Evolutionary conservation across 2,329 filamentous ascomycete genomes (phyloP).

Genomic region (Pseudocercospora ulei): DNA sequence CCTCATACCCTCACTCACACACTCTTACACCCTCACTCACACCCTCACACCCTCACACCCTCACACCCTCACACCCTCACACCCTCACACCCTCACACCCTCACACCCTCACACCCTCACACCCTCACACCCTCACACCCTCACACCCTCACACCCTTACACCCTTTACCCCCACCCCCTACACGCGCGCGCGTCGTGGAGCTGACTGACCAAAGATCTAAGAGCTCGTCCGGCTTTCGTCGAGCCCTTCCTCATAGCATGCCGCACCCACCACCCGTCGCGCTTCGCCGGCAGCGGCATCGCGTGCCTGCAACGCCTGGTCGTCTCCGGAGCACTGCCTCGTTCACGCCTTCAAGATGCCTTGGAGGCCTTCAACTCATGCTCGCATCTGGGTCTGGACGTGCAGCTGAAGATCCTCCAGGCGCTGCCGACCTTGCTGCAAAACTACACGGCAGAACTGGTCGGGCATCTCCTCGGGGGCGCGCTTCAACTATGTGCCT

Average conservation of each 20-base stretch:
- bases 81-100: too few relatives aligned
- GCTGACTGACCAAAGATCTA: conserved; percentile 55
- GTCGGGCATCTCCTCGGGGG: conserved; percentile 71
- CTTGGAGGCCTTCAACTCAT: conserved; percentile 77
- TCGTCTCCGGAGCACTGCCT: conserved; percentile 66
- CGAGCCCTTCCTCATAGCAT: conserved; percentile 89
- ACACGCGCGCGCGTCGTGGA: too few relatives aligned
- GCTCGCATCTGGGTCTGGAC: conserved; percentile 62
- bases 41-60: too few relatives aligned
- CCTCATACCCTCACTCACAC: too few relatives aligned
- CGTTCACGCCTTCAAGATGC: conserved; percentile 72
- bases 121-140: too few relatives aligned
- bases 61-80: too few relatives aligned
- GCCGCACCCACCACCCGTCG: conserved; percentile 79
- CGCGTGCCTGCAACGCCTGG: conserved; percentile 70
- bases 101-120: too few relatives aligned
- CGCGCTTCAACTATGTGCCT: conserved; percentile 81
- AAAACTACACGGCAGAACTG: conserved; percentile 78
- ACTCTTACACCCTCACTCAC: too few relatives aligned
- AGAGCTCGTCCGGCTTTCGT: conserved; percentile 72
- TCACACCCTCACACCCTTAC: too few relatives aligned
- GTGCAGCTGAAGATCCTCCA: conserved; percentile 94
- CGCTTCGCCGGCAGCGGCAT: conserved; percentile 75
- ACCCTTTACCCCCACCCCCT: too few relatives aligned
- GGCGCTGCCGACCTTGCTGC: conserved; percentile 74